Evolutionary conservation across 1,284 basidiomycete genomes (phyloP).

Genomic region (Ustilago hordei): DNA sequence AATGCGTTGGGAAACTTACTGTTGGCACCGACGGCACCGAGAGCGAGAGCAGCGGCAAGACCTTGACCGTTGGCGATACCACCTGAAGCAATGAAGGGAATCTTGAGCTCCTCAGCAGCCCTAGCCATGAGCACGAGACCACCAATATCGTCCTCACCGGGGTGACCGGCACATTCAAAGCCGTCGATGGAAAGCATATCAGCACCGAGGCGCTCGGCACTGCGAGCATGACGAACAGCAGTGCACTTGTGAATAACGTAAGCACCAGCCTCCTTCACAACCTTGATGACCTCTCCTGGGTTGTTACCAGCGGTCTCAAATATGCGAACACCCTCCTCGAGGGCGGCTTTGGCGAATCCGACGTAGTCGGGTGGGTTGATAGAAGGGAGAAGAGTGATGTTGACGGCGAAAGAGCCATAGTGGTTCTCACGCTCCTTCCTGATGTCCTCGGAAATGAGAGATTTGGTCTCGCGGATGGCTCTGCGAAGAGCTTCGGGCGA

Average conservation of each 20-base stretch:
- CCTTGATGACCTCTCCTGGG: slow-evolving; percentile 82
- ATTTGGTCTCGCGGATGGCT: slow-evolving; percentile 83
- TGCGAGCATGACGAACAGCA: slow-evolving; percentile 74
- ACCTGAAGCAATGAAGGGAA: slow-evolving; percentile 90
- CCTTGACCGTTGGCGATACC: slow-evolving; percentile 76
- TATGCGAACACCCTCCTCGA: slow-evolving; percentile 87
- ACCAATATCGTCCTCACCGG: slow-evolving; percentile 93
- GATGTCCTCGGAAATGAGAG: slow-evolving; percentile 48
- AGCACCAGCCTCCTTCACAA: slow-evolving; percentile 80
- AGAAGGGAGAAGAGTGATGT: slow-evolving; percentile 87
- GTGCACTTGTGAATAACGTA: slow-evolving; percentile 93
- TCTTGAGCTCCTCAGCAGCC: slow-evolving; percentile 83
- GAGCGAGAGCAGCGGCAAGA: slow-evolving; percentile 81
- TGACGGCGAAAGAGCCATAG: slow-evolving; percentile 76
- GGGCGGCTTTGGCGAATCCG: slow-evolving; percentile 82
- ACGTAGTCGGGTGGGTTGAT: slow-evolving; percentile 92
- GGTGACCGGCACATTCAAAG: slow-evolving; percentile 84
- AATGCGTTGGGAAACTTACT: slow-evolving; percentile 74
- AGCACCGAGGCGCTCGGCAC: slow-evolving; percentile 81
- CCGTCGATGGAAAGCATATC: slow-evolving; percentile 76
- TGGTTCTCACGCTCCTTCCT: slow-evolving; percentile 48
- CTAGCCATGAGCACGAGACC: slow-evolving; percentile 90
- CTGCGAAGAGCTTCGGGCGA: slow-evolving; percentile 82
- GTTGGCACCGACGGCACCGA: slow-evolving; percentile 88
- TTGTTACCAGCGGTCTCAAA: slow-evolving; percentile 95